These are phyloP conservation scores for Zygoascus tannicola DNA, from an alignment of 805 yeast genomes.

Conservation along the genomic window DNA sequence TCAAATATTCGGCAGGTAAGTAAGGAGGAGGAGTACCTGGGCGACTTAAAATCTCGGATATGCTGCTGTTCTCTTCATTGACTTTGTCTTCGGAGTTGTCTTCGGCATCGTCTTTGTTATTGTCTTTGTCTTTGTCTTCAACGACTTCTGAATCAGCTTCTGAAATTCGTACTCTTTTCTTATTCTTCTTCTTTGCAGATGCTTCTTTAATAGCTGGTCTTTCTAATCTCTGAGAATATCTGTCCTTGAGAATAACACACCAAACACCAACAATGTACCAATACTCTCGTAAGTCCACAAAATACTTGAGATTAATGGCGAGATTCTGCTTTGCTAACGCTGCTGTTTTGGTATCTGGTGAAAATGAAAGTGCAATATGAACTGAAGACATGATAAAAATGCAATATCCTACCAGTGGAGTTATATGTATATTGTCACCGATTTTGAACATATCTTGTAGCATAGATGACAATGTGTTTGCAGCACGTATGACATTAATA, in stretches of 20 bases:
- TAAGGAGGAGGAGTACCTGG: conserved; percentile 13
- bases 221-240: conserved; percentile 14
- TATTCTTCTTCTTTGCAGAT: not conserved
- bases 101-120: too few species aligned
- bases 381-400: conserved; percentile 28
- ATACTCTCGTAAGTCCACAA: conserved; percentile 26
- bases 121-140: not conserved
- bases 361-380: conserved; percentile 27
- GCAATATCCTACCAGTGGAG: conserved; percentile 29
- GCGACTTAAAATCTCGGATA: conserved; percentile 5
- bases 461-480: conserved; percentile 25
- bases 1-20: conserved; percentile 12
- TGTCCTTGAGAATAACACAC: conserved; percentile 27
- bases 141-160: not conserved
- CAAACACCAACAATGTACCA: conserved; percentile 30
- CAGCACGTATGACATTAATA: conserved; percentile 24
- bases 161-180: not conserved
- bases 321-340: conserved; percentile 26
- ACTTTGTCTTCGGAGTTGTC: too few species aligned
- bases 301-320: conserved; percentile 24
- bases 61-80: not conserved
- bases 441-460: conserved; percentile 23
- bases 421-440: conserved; percentile 24
- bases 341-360: conserved; percentile 22
- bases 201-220: not conserved